A percentile compares a stretch with the other conserved stretches of the same genome.
phyloP scores from a whole-genome alignment of 108 stramenopile species.

The Skeletonema menzelii region DNA sequence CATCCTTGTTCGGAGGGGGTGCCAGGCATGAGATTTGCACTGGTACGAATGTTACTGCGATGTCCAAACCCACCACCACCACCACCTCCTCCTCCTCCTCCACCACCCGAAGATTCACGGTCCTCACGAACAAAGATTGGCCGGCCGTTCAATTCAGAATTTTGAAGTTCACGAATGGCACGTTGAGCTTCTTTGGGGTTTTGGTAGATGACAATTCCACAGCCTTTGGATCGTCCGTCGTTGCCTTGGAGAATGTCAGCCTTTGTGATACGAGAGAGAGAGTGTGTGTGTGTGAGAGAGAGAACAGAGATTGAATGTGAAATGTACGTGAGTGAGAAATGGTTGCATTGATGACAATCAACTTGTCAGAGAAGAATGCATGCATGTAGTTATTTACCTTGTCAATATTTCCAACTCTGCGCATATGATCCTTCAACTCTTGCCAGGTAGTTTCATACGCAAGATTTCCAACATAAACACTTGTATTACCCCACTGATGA shows the following conservation, averaged over 20 bases:
- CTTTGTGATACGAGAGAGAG: slow-evolving; percentile 8
- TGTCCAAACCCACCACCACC: slow-evolving; percentile 32
- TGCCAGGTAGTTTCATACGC: slow-evolving; percentile 88
- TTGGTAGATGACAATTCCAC: slow-evolving; percentile 93
- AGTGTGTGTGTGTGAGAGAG: neutral
- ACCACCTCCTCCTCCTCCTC: slow-evolving; percentile 21
- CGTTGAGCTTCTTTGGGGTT: slow-evolving; percentile 81
- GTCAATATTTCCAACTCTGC: slow-evolving; percentile 87
- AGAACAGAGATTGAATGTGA: neutral
- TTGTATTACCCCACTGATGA: slow-evolving; percentile 39
- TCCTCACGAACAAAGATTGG: slow-evolving; percentile 91
- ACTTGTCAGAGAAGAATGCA: no score
- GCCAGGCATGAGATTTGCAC: slow-evolving; percentile 14
- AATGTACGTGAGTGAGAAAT: slow-evolving; percentile 3
- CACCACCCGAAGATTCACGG: slow-evolving; percentile 54
- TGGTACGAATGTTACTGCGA: neutral
- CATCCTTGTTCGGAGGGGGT: slow-evolving; percentile 33
- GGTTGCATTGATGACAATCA: neutral
- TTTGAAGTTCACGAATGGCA: slow-evolving; percentile 87
- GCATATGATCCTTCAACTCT: slow-evolving; percentile 95
- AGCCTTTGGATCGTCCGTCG: slow-evolving; percentile 88
- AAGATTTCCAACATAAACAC: slow-evolving; percentile 87
- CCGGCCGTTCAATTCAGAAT: slow-evolving; percentile 78
- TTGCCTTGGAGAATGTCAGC: slow-evolving; percentile 83
- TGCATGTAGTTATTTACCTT: slow-evolving; percentile 29